These are phyloP conservation scores for Penicillium psychrosexuale DNA, from an alignment of 2,329 filamentous ascomycete genomes.

Conservation along the genomic window DNA sequence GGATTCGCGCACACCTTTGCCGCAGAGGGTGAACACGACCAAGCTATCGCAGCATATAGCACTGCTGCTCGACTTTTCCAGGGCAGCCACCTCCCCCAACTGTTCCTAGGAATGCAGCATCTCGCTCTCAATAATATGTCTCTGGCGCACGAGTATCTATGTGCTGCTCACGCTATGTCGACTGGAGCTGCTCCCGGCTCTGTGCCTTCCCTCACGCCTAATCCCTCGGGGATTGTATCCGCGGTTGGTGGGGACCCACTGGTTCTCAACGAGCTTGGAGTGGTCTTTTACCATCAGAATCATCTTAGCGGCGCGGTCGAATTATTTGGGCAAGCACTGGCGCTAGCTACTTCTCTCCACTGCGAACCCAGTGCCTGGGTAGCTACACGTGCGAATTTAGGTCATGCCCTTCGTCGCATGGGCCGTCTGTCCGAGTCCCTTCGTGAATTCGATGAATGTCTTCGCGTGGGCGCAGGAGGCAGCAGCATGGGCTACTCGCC, in stretches of 20 bases:
- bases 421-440: slow-evolving; percentile 69
- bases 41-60: slow-evolving; percentile 95
- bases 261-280: slow-evolving; percentile 90
- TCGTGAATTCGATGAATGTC: slow-evolving; percentile 78
- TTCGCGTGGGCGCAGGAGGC: slow-evolving; percentile 72
- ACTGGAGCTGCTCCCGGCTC: slow-evolving; percentile 38
- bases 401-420: slow-evolving; percentile 76
- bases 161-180: slow-evolving; percentile 70
- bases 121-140: slow-evolving; percentile 93
- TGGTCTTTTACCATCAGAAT: slow-evolving; percentile 92
- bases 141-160: slow-evolving; percentile 89
- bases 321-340: slow-evolving; percentile 74
- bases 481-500: slow-evolving; percentile 75
- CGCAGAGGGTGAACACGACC: slow-evolving; percentile 94
- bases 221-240: slow-evolving; percentile 15
- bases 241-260: slow-evolving; percentile 64
- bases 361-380: slow-evolving; percentile 80
- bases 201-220: slow-evolving; percentile 25
- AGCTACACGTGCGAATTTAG: slow-evolving; percentile 81
- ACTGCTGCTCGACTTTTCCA: slow-evolving; percentile 94
- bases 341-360: slow-evolving; percentile 74
- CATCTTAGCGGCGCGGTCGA: slow-evolving; percentile 70
- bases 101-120: slow-evolving; percentile 98
- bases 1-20: slow-evolving; percentile 98
- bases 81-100: slow-evolving; percentile 90